Evolutionary conservation across 1,139 yeast species (phyloP).

Genomic region (Sugiyamaella castrensis): DNA sequence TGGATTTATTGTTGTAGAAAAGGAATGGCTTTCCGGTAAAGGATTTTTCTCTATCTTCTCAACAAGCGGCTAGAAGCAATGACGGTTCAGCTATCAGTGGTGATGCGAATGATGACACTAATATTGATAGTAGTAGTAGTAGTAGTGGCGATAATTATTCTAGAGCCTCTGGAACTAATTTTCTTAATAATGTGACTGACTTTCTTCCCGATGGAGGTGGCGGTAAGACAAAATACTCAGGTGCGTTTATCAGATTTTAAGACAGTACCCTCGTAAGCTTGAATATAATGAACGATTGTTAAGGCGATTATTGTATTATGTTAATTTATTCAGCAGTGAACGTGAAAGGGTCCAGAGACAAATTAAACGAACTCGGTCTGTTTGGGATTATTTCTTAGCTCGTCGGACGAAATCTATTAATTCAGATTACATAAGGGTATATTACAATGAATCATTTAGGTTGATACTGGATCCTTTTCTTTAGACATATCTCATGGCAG

Average conservation of each 20-base stretch:
- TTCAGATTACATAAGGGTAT: conserved; percentile 12
- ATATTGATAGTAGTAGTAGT: too few relatives aligned
- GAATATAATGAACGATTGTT: conserved; percentile 89
- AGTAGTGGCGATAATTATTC: not conserved
- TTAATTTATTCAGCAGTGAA: conserved; percentile 79
- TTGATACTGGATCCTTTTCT: conserved; percentile 30
- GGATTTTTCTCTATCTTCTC: conserved; percentile 8
- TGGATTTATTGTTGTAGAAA: conserved; percentile 80
- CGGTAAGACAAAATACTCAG: conserved; percentile 41
- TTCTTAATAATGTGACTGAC: conserved; percentile 39
- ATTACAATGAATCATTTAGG: conserved; percentile 33
- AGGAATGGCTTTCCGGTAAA: conserved; percentile 75
- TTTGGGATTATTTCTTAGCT: conserved; percentile 91
- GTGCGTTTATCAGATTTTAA: too few relatives aligned
- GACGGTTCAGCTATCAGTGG: not conserved
- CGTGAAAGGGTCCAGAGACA: conserved; percentile 51
- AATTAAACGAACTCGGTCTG: conserved; percentile 61
- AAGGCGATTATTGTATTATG: conserved; percentile 77
- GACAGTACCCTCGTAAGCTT: conserved; percentile 69
- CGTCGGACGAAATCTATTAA: conserved; percentile 76
- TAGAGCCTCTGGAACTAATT: conserved; percentile 2
- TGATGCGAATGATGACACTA: too few relatives aligned
- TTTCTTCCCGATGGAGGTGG: conserved; percentile 7
- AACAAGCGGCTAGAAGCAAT: conserved; percentile 4
- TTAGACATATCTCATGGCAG: conserved; percentile 8